Base-by-base conservation (phyloP, 169 alveolate genomes). In the Eimeria falciformis region DNA sequence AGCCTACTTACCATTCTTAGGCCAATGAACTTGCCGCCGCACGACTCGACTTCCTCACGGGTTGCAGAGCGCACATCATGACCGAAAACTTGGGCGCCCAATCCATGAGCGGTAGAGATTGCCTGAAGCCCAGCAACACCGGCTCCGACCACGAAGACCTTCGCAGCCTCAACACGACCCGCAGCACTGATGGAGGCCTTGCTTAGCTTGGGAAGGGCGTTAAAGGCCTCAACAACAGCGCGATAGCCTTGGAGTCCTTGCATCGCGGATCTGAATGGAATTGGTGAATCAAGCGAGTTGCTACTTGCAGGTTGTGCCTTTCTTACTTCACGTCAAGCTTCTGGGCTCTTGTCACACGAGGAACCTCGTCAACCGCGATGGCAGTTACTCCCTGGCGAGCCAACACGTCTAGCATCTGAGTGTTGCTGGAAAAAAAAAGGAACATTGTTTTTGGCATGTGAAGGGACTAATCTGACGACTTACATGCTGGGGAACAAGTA, bases 61-160 rank as follows among this genome's bases (percentile, higher is more conserved):
- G 97, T 97, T 46, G 97, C 98, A 7, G 96, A 87, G 78, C 99
- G 96, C 55, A 97, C 96, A 90, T 98, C 99, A 82, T 96, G 95
- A 33, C 97, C 98, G 93, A 94, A 94, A 46, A 98, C 99, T 68
- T 95, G 94, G 14, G 98, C 98, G 46, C 98, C 98, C 85, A 98
- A 93, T 23, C 95, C 94, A 94, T 98, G 93, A 55, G 96, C 96
- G 2, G 99, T 97, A n/a, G 98, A 98, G 90, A 98, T 97, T 18
- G 99, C 99, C 73, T 97, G 97, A 46, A 98, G 96, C 14, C 99
- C 99, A 7, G 99, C 99, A 18, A 98, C 99, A 27, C 99, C 99
- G 33, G 99, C 99, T 62, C 99, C 99, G 68, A 98, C 96, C 55
- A 98, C 98, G 82, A 98, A 92, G 66, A 98, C 99, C 82, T 95